Base-by-base conservation (phyloP, 352 stramenopile species). In the Thalassiosira oceanica region DNA sequence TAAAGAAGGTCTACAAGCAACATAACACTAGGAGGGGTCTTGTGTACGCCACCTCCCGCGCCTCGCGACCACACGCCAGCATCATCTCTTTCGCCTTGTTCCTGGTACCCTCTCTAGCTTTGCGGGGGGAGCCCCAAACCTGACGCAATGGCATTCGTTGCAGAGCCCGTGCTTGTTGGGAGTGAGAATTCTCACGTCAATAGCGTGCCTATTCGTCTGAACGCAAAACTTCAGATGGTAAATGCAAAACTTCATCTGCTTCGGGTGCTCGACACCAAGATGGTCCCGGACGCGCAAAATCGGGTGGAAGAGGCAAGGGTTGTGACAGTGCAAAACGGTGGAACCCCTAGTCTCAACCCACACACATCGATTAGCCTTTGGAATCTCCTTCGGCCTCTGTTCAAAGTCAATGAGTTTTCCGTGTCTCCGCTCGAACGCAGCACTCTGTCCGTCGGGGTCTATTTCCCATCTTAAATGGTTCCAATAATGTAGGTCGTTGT, bases 161-260 rank as follows among this genome's bases (percentile, higher is more conserved):
- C 67, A 78, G 10, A 78, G 37, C 20, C 39, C 52, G 24, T 21
- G 3, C 11, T 68, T 61, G 36, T 78, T 78, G 15, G 44, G 27
- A 11, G 57, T 24, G 31, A 37, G 20, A 43, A 72, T 68, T 23
- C 63, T 71, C 5, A 58, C 51, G 11, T 57, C 57, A 20, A 70
- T 57, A 4, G 18, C 5, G 29, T 77, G 66, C 4, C 61, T 63
- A 13, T 33, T 11, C 10, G 36, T 67, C 5, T 78, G 63, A 16
- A 58, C 18, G 16, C 67, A 78, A 39, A 54, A 78, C 23, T 29
- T 54, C 0, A 68, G 53, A 37, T 78, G 67, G 61, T 78, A 78
- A 10, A 43, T 10, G 43, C 67, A 78, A 11, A 60, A 72, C 57
- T 70, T 18, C n/a, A 69, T 43, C 15, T 23, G 26, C 10, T 55